Percentiles rank a stretch among this genome's conserved stretches.
These are phyloP conservation scores for Talaromyces rugulosus DNA, from an alignment of 2,329 filamentous ascomycete species.

Conservation along the genomic window DNA sequence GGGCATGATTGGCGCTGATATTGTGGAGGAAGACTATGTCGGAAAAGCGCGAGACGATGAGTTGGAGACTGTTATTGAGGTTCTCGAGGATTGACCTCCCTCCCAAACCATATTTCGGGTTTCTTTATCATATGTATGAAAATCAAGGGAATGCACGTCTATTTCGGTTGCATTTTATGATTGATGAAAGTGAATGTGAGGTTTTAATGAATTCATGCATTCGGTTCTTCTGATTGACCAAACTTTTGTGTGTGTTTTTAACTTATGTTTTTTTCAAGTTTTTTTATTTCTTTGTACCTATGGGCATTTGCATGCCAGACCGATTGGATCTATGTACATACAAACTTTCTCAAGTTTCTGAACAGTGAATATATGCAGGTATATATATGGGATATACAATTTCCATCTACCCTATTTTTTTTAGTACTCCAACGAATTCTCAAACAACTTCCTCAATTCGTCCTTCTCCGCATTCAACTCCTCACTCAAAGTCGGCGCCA, in stretches of 20 bases:
- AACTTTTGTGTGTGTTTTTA: neutral
- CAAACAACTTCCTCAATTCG: conserved; percentile 66
- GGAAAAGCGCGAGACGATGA: neutral
- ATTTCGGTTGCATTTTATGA: neutral
- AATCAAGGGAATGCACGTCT: neutral
- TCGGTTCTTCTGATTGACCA: neutral
- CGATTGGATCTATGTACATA: conserved; percentile 16
- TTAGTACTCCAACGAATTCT: conserved; percentile 55
- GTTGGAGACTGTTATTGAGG: conserved; percentile 4
- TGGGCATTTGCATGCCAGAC: neutral
- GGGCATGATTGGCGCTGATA: conserved; percentile 12
- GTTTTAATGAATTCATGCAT: neutral
- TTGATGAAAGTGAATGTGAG: neutral
- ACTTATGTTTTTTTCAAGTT: neutral
- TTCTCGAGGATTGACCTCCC: neutral
- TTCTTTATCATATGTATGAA: neutral
- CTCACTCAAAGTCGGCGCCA: conserved; percentile 75
- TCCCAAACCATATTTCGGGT: neutral
- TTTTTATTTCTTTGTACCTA: neutral
- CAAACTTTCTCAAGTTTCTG: conserved; percentile 8
- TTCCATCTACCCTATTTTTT: neutral
- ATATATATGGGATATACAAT: neutral
- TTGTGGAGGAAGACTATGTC: neutral
- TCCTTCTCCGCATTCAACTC: conserved; percentile 68
- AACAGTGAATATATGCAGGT: neutral